Percentiles rank a stretch among this genome's conserved stretches.
phyloP scores from a whole-genome alignment of 2,329 filamentous ascomycete genomes.

The Camillea tinctor region DNA sequence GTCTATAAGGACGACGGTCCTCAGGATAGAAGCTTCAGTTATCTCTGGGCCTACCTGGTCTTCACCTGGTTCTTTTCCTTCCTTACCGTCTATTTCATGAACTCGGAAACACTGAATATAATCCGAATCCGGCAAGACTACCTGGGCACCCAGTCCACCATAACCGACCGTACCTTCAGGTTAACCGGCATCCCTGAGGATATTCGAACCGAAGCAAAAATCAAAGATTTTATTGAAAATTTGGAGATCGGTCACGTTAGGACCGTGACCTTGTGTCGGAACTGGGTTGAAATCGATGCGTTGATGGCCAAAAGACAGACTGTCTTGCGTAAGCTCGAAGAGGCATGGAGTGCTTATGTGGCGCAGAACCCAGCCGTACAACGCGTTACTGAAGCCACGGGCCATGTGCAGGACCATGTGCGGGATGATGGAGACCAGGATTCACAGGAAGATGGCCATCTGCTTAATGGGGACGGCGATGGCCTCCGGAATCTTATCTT shows the following conservation, averaged over 20 bases:
- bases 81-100: conserved; percentile 78
- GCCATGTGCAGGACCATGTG: conserved; percentile 18
- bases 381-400: conserved; percentile 8
- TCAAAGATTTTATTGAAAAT: conserved; percentile 84
- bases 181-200: conserved; percentile 83
- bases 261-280: conserved; percentile 77
- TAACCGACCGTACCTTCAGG: conserved; percentile 91
- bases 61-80: conserved; percentile 92
- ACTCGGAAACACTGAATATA: conserved; percentile 78
- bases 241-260: conserved; percentile 89
- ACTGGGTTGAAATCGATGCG: conserved; percentile 81
- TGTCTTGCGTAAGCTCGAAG: conserved; percentile 72
- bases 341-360: conserved; percentile 78
- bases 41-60: conserved; percentile 89
- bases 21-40: conserved; percentile 40
- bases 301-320: conserved; percentile 66
- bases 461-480: conserved; percentile 52
- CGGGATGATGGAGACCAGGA: conserved; percentile 26
- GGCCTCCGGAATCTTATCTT: conserved; percentile 36
- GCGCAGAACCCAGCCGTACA: conserved; percentile 49
- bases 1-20: conserved; percentile 11
- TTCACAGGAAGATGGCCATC: conserved; percentile 43
- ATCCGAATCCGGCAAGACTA: conserved; percentile 88
- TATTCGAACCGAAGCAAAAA: conserved; percentile 75
- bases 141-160: conserved; percentile 88